Conservation (phyloP, 352 stramenopile species). For the Phytopythium montanum region DNA sequence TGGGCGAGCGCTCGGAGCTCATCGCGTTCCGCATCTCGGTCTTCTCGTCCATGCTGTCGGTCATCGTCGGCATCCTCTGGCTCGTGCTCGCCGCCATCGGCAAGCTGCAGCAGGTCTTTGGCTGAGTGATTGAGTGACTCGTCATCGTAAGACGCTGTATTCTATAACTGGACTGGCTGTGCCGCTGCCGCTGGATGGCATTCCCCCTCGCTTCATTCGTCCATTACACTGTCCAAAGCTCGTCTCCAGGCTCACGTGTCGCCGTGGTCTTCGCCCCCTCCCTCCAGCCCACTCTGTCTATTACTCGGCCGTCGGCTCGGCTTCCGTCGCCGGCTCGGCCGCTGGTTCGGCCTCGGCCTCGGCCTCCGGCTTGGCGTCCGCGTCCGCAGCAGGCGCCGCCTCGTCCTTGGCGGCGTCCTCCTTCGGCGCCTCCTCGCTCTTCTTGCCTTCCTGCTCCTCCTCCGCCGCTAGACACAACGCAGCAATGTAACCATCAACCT, state of each 20-base stretch:
- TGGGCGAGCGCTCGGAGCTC: constrained; percentile 67
- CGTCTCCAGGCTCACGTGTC: neutral
- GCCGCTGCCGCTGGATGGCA: neutral
- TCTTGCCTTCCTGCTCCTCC: constrained; percentile 13
- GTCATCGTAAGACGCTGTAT: neutral
- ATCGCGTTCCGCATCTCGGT: constrained; percentile 79
- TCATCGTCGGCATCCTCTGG: constrained; percentile 81
- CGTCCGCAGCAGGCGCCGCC: neutral
- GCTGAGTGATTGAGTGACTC: constrained; percentile 52
- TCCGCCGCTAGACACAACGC: constrained; percentile 11
- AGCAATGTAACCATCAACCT: neutral
- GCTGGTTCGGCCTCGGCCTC: constrained; percentile 21
- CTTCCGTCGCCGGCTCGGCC: constrained; percentile 1
- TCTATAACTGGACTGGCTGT: neutral
- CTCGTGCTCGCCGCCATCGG: constrained; percentile 68
- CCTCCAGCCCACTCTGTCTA: neutral
- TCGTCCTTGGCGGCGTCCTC: constrained; percentile 10
- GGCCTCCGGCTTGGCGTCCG: constrained; percentile 14
- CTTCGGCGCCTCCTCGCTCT: constrained; percentile 17
- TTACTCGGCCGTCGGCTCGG: constrained; percentile 10
- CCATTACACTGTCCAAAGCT: constrained; percentile 1
- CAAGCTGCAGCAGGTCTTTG: constrained; percentile 80
- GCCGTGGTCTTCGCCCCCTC: neutral
- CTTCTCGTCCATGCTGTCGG: constrained; percentile 81
- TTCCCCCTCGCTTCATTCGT: constrained; percentile 2